Base-by-base conservation (phyloP, 2,329 filamentous ascomycete species). In the Fusarium armeniacum region DNA sequence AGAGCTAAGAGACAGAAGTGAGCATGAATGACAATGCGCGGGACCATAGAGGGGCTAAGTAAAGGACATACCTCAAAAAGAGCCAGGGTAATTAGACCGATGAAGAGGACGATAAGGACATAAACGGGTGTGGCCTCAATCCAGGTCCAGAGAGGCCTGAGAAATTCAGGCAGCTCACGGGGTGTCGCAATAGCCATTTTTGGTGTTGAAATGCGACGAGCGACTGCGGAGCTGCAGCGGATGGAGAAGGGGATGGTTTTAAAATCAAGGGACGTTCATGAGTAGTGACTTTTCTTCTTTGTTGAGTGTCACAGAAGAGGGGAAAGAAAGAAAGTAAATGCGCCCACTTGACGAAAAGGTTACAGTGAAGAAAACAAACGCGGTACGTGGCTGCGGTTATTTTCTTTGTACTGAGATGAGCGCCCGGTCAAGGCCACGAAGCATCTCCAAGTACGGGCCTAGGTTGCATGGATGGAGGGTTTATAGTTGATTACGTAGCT, bases 1-100 rank as follows among this genome's bases (percentile, higher is more conserved):
- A 94, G 75, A 90, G 76, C 81, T 83, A 59, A 59, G 26, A 57
- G 35, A 55, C 32, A 24, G 11, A 49, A 13, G 53, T 72, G 40
- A 73, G 65, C 47, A 54, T 65, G 26, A 38, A 54, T 65, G 26
- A 30, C 43, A 30, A 50, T 53, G 51, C 50, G 30, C 33, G n/a
- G 47, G 65, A 59, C 44, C 22, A 12, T 20, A 50, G 38, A 43
- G 52, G 24, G 36, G 30, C 15, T 30, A 18, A 30, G 6, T 33
- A 24, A 28, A 41, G n/a, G 36, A 57, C 77, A 59, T 81, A 86
- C 84, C 55, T 73, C 71, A 30, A 81, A 75, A 43, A 85, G 76
- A 2, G 73, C 78, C 22, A 79, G 26, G 1, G 78, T 61, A 15
- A 79, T 57, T 44, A 82, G 67, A 18, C 76, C 76, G 10, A 80